phyloP scores from a whole-genome alignment of 768 basidiomycete genomes.

The Leccinum pellstonianum region DNA sequence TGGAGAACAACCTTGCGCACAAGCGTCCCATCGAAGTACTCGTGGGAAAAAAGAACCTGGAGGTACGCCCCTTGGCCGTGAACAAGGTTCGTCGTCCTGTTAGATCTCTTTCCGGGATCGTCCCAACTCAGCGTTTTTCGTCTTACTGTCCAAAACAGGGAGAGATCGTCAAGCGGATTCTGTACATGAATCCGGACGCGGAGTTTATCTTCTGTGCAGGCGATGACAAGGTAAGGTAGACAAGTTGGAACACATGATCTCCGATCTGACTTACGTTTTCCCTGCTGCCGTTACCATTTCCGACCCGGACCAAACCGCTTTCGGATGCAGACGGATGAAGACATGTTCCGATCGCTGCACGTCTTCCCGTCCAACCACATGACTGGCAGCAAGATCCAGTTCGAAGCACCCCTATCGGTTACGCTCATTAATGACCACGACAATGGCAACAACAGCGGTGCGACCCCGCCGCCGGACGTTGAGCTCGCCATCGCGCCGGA shows the following conservation, averaged over 20 bases:
- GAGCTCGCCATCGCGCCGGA: slow-evolving; percentile 66
- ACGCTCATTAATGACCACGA: slow-evolving; percentile 32
- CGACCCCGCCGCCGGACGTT: slow-evolving; percentile 44
- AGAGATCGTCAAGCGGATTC: slow-evolving; percentile 93
- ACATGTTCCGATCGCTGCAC: slow-evolving; percentile 94
- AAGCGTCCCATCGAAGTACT: slow-evolving; percentile 96
- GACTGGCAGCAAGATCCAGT: slow-evolving; percentile 40
- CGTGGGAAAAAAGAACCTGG: slow-evolving; percentile 97
- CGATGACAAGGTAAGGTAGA: slow-evolving; percentile 79
- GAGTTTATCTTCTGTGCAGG: slow-evolving; percentile 98
- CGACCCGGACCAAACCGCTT: background rate
- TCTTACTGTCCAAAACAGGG: slow-evolving; percentile 43
- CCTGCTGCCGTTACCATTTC: background rate
- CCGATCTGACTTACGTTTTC: background rate
- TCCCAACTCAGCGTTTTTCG: background rate
- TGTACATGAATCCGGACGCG: slow-evolving; percentile 91
- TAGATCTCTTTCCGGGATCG: background rate
- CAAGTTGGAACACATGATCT: background rate
- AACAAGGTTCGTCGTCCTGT: slow-evolving; percentile 63
- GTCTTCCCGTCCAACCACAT: slow-evolving; percentile 46
- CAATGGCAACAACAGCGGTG: slow-evolving; percentile 5
- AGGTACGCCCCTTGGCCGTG: slow-evolving; percentile 91
- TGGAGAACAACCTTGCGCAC: slow-evolving; percentile 91
- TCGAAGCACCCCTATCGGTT: slow-evolving; percentile 59
- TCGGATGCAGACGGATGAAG: slow-evolving; percentile 82